phyloP scores from a whole-genome alignment of 148 eudicot species.

The Heliamphora exappendiculata region DNA sequence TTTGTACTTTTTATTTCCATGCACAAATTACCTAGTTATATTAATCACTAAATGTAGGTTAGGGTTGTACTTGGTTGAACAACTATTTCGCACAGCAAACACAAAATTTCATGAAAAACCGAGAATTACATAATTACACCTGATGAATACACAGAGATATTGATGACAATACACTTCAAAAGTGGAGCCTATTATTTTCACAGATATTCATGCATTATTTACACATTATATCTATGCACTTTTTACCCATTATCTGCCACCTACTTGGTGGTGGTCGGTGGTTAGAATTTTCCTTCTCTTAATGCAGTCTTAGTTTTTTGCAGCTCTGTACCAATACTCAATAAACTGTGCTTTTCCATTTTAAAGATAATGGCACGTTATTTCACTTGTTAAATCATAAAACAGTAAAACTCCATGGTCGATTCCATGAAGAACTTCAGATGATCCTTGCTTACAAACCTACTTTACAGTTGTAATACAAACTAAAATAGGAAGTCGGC shows the following conservation, averaged over 20 bases:
- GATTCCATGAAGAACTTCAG: not conserved
- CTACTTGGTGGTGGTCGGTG: too few relatives aligned
- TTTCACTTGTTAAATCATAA: not conserved
- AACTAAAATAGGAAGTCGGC: not conserved
- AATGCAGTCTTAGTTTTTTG: too few relatives aligned
- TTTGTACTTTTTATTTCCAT: not conserved
- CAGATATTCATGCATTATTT: too few relatives aligned
- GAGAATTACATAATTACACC: not conserved
- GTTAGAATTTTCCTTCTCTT: too few relatives aligned
- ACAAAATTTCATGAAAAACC: not conserved
- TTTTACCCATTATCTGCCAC: too few relatives aligned
- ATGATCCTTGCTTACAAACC: not conserved
- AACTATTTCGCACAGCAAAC: not conserved
- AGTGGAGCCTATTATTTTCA: too few relatives aligned
- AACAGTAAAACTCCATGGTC: too few relatives aligned
- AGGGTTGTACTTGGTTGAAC: not conserved
- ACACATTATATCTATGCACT: too few relatives aligned
- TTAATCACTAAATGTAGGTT: not conserved
- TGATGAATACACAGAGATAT: not conserved
- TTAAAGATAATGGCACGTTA: not conserved
- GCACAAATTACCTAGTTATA: not conserved
- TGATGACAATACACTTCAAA: not conserved
- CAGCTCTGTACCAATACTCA: not conserved
- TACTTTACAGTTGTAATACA: not conserved
- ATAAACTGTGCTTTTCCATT: not conserved